Evolutionary conservation across 2,329 filamentous ascomycete genomes (phyloP).

Genomic region (Colletotrichum trifolii): DNA sequence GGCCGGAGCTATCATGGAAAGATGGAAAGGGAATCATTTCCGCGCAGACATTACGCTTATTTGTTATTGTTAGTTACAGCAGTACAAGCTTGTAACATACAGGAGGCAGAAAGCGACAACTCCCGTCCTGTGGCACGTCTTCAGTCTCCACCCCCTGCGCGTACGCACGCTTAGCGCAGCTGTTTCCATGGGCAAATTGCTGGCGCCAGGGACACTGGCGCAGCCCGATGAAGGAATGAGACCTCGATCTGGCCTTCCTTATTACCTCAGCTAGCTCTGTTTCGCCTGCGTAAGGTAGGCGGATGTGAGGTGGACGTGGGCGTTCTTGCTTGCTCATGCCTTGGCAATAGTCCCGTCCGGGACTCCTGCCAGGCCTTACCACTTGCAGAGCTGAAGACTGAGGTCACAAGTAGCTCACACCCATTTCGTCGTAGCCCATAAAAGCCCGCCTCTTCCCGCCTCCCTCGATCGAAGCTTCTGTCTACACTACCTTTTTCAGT

Average conservation of each 20-base stretch:
- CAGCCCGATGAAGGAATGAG: constrained; percentile 33
- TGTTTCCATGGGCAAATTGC: neutral
- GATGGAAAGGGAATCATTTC: neutral
- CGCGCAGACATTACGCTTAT: too few relatives aligned
- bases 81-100: too few relatives aligned
- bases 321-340: constrained; percentile 19
- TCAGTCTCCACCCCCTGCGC: constrained; percentile 1
- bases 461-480: neutral
- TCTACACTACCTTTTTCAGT: constrained; percentile 4
- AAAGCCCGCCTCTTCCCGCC: constrained; percentile 33
- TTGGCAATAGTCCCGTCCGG: constrained; percentile 1
- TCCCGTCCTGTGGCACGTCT: neutral
- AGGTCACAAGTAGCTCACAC: constrained; percentile 35
- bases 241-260: constrained; percentile 29
- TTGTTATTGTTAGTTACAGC: too few relatives aligned
- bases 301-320: neutral
- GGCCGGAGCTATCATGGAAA: neutral
- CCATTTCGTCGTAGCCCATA: constrained; percentile 27
- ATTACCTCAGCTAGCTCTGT: constrained; percentile 28
- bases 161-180: neutral
- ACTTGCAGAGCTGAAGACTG: constrained; percentile 28
- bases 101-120: too few relatives aligned
- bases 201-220: constrained; percentile 2
- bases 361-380: constrained; percentile 8
- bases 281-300: constrained; percentile 19